A percentile compares a stretch with the other conserved stretches of the same genome.
Conservation (phyloP, 129 eudicot species). For the Helianthus annuus region HanXRQr2.0-SUNRISE NC_035436.2:85137011-85137510, state of each 20-base stretch:
- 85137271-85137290: too few species aligned
- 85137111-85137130: background rate
- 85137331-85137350: too few species aligned
- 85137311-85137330: too few species aligned
- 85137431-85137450: background rate
- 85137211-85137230: background rate
- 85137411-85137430: background rate
- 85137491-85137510: background rate
- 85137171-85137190: background rate
- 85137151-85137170: background rate
- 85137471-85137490: background rate
- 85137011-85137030: background rate
- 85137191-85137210: background rate
- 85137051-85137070: background rate
- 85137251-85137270: too few species aligned
- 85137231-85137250: too few species aligned
- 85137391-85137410: background rate
- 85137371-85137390: background rate
- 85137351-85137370: background rate
- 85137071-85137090: background rate
- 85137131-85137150: background rate
- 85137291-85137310: too few species aligned
- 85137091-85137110: background rate
- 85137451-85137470: background rate
- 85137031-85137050: background rate